These are phyloP conservation scores for Zarea fungicola DNA, from an alignment of 2,329 filamentous ascomycete species.

Conservation along the genomic window DNA sequence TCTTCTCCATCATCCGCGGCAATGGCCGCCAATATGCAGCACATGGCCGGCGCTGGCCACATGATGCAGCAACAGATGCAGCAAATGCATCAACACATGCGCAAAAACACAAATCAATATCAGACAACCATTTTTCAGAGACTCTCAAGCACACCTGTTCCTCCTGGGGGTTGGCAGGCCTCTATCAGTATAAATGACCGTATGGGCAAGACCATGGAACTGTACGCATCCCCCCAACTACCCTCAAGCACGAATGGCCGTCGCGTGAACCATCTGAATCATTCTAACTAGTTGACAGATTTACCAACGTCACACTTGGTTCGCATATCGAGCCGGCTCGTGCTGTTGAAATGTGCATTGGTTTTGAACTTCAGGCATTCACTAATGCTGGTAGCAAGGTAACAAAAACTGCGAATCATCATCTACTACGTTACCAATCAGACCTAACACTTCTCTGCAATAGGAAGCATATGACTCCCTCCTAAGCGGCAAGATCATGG, in stretches of 20 bases:
- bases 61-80: slow-evolving; percentile 39
- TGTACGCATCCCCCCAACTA: slow-evolving; percentile 30
- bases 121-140: slow-evolving; percentile 37
- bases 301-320: slow-evolving; percentile 46
- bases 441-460: slow-evolving; percentile 18
- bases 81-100: slow-evolving; percentile 25
- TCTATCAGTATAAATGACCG: slow-evolving; percentile 34
- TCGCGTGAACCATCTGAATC: no score
- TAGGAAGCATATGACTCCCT: slow-evolving; percentile 47
- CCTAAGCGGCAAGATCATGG: slow-evolving; percentile 40
- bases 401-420: slow-evolving; percentile 15
- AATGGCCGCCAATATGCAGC: slow-evolving; percentile 58
- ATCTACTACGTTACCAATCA: background rate
- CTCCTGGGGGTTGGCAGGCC: slow-evolving; percentile 32
- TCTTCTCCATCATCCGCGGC: slow-evolving; percentile 34
- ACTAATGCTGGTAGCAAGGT: slow-evolving; percentile 45
- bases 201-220: slow-evolving; percentile 36
- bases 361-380: slow-evolving; percentile 45
- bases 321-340: background rate
- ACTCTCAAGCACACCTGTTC: slow-evolving; percentile 29
- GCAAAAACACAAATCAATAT: slow-evolving; percentile 21
- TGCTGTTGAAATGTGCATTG: slow-evolving; percentile 2
- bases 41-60: slow-evolving; percentile 41
- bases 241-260: no score
- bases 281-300: slow-evolving; percentile 29